These are phyloP conservation scores for Cryptococcus floricola DNA, from an alignment of 1,284 basidiomycete genomes.

Conservation along the genomic window DNA sequence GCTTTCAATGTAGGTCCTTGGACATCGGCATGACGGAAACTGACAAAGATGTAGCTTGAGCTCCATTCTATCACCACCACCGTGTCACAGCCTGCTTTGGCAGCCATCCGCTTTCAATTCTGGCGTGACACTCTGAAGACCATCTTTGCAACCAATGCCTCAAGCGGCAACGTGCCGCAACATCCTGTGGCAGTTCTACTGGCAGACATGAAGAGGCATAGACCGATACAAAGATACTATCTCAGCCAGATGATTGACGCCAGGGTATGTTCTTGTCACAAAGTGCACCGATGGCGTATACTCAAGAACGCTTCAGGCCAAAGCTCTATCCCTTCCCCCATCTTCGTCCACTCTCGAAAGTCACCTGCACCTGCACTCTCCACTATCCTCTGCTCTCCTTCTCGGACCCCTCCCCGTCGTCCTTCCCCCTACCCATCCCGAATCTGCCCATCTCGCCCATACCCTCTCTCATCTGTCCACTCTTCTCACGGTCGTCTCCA, in stretches of 20 bases:
- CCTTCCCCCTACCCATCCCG: constrained; percentile 53
- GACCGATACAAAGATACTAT: constrained; percentile 59
- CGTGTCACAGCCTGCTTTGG: constrained; percentile 73
- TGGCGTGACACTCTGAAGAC: constrained; percentile 81
- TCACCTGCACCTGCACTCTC: constrained; percentile 67
- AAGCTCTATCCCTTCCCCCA: constrained; percentile 63
- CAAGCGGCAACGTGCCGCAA: constrained; percentile 52
- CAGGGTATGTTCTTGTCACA: constrained; percentile 56
- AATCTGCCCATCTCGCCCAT: constrained; percentile 65
- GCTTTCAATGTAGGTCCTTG: constrained; percentile 73
- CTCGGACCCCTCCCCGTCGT: constrained; percentile 74
- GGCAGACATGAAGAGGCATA: constrained; percentile 56
- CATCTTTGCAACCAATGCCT: constrained; percentile 46
- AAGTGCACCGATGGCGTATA: not conserved
- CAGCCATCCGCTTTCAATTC: constrained; percentile 85
- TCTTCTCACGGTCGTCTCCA: constrained; percentile 51
- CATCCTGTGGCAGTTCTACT: constrained; percentile 80
- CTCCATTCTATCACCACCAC: constrained; percentile 74
- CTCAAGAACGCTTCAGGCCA: constrained; percentile 55
- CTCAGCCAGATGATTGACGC: constrained; percentile 81
- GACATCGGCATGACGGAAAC: not conserved
- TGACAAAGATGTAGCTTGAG: constrained; percentile 61
- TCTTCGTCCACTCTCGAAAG: constrained; percentile 66
- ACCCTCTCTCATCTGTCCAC: constrained; percentile 57
- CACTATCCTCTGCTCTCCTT: constrained; percentile 72